A percentile compares a stretch with the other conserved stretches of the same genome.
Conservation (phyloP, 1,284 basidiomycete species). For the Leccinum angustisporum region DNA sequence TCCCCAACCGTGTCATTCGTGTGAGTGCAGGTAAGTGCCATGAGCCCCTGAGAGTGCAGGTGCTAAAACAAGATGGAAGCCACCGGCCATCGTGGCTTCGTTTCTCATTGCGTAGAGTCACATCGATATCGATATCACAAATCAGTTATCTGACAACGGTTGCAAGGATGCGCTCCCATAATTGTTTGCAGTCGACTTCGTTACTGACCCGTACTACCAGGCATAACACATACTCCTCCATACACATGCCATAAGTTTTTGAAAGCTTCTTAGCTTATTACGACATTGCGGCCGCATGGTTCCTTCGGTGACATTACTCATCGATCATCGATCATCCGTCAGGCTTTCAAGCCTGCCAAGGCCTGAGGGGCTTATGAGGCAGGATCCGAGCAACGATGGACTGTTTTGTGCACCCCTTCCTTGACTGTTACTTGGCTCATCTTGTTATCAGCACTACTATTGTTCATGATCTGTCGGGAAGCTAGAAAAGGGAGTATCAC, state of each 20-base stretch:
- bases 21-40: background rate
- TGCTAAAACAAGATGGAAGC: background rate
- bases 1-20: background rate
- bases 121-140: background rate
- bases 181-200: background rate
- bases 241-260: background rate
- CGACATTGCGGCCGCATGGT: background rate
- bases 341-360: too few relatives aligned
- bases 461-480: background rate
- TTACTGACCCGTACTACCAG: background rate
- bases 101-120: slow-evolving; percentile 1
- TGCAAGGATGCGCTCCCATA: background rate
- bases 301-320: background rate
- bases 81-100: background rate
- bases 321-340: too few relatives aligned
- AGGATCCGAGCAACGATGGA: too few relatives aligned
- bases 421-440: background rate
- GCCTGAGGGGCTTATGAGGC: background rate
- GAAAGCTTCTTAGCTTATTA: background rate
- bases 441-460: background rate
- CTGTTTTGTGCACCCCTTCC: background rate
- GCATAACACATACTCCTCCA: background rate
- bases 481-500: background rate
- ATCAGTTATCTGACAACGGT: background rate
- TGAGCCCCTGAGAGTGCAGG: background rate